phyloP scores from a whole-genome alignment of 2,329 filamentous ascomycete species.

The Aspergillus pseudoviridinutans region DNA sequence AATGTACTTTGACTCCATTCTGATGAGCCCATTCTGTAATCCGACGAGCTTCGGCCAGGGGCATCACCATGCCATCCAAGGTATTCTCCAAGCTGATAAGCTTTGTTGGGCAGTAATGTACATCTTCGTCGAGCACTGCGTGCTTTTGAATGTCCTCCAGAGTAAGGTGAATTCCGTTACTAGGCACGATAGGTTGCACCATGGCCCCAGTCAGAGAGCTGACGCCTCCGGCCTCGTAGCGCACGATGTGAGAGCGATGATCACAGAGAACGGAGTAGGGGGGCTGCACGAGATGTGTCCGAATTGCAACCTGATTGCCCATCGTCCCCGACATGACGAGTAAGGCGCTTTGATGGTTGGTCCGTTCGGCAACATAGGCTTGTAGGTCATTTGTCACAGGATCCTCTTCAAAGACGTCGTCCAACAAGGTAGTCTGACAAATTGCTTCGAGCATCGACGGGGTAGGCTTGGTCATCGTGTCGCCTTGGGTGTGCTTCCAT shows the following conservation, averaged over 20 bases:
- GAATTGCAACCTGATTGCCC: conserved; percentile 84
- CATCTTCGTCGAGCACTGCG: conserved; percentile 59
- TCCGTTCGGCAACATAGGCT: conserved; percentile 65
- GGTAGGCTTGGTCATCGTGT: conserved; percentile 72
- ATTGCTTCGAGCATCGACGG: conserved; percentile 78
- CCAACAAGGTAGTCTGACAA: conserved; percentile 66
- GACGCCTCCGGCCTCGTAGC: conserved; percentile 63
- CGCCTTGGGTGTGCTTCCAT: conserved; percentile 43
- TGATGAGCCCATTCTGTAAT: conserved; percentile 67
- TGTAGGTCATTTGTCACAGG: conserved; percentile 73
- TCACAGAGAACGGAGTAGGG: conserved; percentile 80
- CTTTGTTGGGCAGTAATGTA: conserved; percentile 74
- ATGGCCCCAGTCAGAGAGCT: conserved; percentile 68
- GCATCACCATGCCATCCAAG: conserved; percentile 72
- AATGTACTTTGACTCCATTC: conserved; percentile 65
- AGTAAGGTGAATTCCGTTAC: conserved; percentile 69
- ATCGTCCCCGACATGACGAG: conserved; percentile 89
- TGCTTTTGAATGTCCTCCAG: conserved; percentile 69
- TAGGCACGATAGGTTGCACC: conserved; percentile 62
- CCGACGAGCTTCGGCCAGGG: conserved; percentile 63
- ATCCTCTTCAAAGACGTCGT: conserved; percentile 83
- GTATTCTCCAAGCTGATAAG: conserved; percentile 87
- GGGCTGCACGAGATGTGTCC: conserved; percentile 72
- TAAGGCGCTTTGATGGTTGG: conserved; percentile 71
- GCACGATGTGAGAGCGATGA: conserved; percentile 70